Base-by-base conservation (phyloP, 23 red algal species). In the Gracilariopsis chorda region DNA sequence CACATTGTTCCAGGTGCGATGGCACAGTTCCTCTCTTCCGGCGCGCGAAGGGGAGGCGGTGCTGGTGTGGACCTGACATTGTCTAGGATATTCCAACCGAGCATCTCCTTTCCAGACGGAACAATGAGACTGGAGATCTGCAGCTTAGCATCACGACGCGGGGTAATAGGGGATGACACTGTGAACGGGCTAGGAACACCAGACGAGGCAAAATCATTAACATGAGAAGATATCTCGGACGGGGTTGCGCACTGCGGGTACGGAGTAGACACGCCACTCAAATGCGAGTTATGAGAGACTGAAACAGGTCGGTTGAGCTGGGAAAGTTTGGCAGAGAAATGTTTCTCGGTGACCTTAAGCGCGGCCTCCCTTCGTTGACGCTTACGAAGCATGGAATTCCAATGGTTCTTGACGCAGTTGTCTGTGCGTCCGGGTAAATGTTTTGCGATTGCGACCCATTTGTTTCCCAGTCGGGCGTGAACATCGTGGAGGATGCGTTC, bases 321-420 rank as follows among this genome's bases (percentile, higher is more conserved):
- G 3, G 43, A 59, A 4, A 82, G 77, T 10, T 16, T 70, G 33
- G 52, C 48, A 16, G 10, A 43, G 4, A 82, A 40, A 11, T 82
- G 48, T 14, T 57, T 60, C 61, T 91, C 67, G 63, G 80, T 56
- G 28, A 49, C 44, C 2, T 43, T 62, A 11, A 86, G 46, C 23
- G 91, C 91, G 21, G 91, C 81, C 27, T 87, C 62, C 34, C 91
- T 80, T 51, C 92, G 34, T 52, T 94, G 83, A 10, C 67, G 82
- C 77, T 94, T 94, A 13, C 92, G 20, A 23, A 88, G 62, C 70
- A 81, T 83, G 33, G 92, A 94, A 67, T 98, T 98, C 92, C 92
- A 98, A 80, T 90, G 80, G 75, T 98, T 98, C 96, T 98, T 98
- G 55, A 98, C 92, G 44, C 80, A 84, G 76, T 98, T 98, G 60